phyloP scores from a whole-genome alignment of 305 asterid species.

The Solanum chacoense region DNA sequence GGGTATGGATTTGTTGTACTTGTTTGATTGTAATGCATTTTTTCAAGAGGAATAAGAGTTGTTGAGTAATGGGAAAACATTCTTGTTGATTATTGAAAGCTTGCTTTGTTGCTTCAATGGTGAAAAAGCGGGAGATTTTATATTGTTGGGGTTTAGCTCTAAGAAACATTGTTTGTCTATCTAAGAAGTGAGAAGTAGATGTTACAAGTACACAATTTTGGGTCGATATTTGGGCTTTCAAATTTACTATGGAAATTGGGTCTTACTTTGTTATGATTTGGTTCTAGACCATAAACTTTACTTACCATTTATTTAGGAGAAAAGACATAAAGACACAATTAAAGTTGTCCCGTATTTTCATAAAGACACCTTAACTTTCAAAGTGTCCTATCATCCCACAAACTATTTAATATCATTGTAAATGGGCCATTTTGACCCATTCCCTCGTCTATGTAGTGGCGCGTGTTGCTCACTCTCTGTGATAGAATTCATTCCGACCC shows the following conservation, averaged over 20 bases:
- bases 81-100: constrained; percentile 5
- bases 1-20: constrained; percentile 62
- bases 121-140: constrained; percentile 5
- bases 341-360: no score
- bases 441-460: no score
- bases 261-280: neutral
- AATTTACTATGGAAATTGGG: neutral
- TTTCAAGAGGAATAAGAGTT: constrained; percentile 30
- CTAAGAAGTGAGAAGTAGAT: neutral
- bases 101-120: neutral
- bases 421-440: no score
- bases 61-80: constrained; percentile 13
- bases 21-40: constrained; percentile 31
- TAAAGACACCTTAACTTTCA: no score
- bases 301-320: neutral
- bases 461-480: no score
- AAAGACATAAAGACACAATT: no score
- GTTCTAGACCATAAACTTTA: neutral
- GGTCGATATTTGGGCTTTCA: neutral
- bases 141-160: neutral
- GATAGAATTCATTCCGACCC: no score
- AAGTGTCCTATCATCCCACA: no score
- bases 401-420: no score
- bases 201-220: neutral
- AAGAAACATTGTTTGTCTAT: neutral